These are phyloP conservation scores for Linum tenue DNA, from an alignment of 345 rosid species.

Conservation along the genomic window DNA sequence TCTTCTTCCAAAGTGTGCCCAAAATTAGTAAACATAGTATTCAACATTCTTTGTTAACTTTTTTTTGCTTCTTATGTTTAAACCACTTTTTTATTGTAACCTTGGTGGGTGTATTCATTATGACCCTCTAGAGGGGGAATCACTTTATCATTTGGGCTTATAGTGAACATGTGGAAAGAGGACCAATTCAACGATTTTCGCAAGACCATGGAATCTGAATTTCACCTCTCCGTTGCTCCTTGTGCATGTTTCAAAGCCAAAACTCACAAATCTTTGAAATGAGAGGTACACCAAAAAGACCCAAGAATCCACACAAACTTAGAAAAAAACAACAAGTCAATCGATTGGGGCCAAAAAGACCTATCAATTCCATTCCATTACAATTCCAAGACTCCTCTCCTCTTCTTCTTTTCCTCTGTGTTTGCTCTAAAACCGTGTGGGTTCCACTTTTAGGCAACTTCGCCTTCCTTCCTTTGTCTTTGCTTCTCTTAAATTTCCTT, in stretches of 20 bases:
- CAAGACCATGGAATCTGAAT: not conserved
- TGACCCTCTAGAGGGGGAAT: too few relatives aligned
- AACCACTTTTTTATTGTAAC: too few relatives aligned
- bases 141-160: too few relatives aligned
- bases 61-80: too few relatives aligned
- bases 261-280: not conserved
- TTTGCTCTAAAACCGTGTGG: conserved; percentile 39
- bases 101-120: too few relatives aligned
- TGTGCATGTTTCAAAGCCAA: not conserved
- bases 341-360: conserved; percentile 3
- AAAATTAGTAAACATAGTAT: too few relatives aligned
- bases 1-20: too few relatives aligned
- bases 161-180: too few relatives aligned
- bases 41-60: too few relatives aligned
- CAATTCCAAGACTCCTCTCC: not conserved
- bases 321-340: conserved; percentile 12
- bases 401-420: conserved; percentile 3
- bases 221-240: not conserved
- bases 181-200: not conserved
- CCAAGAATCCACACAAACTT: not conserved
- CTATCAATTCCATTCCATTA: not conserved
- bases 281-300: not conserved
- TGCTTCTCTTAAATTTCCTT: conserved; percentile 14
- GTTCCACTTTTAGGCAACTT: conserved; percentile 11
- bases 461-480: not conserved